Evolutionary conservation across 2,329 filamentous ascomycete species (phyloP).

Genomic region (Pseudogymnoascus sp.): DNA sequence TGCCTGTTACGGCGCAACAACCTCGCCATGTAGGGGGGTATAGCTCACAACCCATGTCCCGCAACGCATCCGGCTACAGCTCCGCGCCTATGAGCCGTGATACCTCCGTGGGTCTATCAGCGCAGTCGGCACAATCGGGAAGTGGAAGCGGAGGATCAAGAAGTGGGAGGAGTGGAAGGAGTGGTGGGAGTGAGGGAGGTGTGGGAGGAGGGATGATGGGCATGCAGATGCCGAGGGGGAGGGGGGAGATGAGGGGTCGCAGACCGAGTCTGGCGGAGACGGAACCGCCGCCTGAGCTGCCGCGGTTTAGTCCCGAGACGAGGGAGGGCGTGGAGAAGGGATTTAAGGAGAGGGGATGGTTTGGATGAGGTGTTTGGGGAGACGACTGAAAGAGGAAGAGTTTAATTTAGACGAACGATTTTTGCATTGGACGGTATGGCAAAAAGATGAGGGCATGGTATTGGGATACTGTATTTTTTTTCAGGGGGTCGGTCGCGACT

Average conservation of each 20-base stretch:
- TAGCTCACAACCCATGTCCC: conserved; percentile 43
- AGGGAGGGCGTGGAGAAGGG: conserved; percentile 15
- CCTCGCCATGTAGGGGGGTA: conserved; percentile 32
- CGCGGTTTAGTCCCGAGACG: conserved; percentile 20
- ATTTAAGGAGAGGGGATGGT: background rate
- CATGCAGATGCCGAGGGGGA: background rate
- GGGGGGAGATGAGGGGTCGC: background rate
- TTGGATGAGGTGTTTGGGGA: conserved; percentile 7
- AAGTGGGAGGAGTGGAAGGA: conserved; percentile 10
- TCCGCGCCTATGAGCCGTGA: conserved; percentile 44
- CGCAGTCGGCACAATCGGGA: conserved; percentile 24
- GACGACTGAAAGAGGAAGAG: conserved; percentile 9
- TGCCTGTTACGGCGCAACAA: background rate
- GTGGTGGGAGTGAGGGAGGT: background rate
- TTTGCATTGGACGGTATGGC: background rate
- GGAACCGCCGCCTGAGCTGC: conserved; percentile 23
- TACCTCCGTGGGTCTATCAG: conserved; percentile 30
- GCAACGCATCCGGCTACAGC: conserved; percentile 36
- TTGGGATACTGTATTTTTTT: background rate
- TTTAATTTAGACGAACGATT: background rate
- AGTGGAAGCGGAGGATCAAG: background rate
- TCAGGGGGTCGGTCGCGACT: background rate
- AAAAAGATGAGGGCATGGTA: background rate
- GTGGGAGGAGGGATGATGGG: background rate
- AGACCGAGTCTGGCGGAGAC: conserved; percentile 22